Evolutionary conservation across 495 filamentous ascomycete genomes (phyloP).

Genomic region (Xeromyces bisporus): DNA sequence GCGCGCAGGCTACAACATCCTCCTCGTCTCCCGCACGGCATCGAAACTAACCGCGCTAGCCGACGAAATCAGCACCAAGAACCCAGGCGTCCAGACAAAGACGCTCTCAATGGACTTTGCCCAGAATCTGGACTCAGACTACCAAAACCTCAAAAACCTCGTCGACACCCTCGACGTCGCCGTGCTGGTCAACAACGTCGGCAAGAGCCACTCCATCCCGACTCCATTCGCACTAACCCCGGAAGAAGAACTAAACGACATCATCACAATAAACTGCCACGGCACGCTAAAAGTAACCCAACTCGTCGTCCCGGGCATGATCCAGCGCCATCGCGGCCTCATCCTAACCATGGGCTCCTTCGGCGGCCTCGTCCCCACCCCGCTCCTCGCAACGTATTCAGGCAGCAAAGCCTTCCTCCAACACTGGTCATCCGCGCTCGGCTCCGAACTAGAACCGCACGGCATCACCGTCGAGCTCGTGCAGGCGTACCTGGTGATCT

Average conservation of each 20-base stretch:
- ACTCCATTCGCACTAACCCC: constrained; percentile 71
- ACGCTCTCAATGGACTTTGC: constrained; percentile 84
- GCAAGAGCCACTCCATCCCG: constrained; percentile 81
- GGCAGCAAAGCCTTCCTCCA: constrained; percentile 97
- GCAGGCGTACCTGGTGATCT: constrained; percentile 79
- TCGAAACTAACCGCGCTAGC: constrained; percentile 71
- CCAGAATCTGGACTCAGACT: constrained; percentile 56
- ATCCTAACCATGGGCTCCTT: constrained; percentile 97
- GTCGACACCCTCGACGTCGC: constrained; percentile 62
- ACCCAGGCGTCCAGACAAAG: constrained; percentile 47
- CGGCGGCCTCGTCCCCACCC: constrained; percentile 77
- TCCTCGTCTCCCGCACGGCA: constrained; percentile 85
- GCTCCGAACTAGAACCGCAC: constrained; percentile 60
- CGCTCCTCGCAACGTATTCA: constrained; percentile 88
- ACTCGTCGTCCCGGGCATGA: constrained; percentile 71
- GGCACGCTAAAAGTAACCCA: constrained; percentile 77
- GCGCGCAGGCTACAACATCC: constrained; percentile 75
- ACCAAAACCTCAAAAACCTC: constrained; percentile 47
- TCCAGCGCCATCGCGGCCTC: constrained; percentile 62
- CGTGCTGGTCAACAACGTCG: constrained; percentile 94
- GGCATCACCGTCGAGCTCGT: constrained; percentile 76
- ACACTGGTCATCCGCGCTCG: constrained; percentile 81
- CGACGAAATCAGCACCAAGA: constrained; percentile 52
- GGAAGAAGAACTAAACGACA: constrained; percentile 62
- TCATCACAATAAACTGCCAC: constrained; percentile 86